A percentile compares a stretch with the other conserved stretches of the same genome.
Conservation (phyloP, 495 filamentous ascomycete genomes). For the Chaetomidium leptoderma region DNA sequence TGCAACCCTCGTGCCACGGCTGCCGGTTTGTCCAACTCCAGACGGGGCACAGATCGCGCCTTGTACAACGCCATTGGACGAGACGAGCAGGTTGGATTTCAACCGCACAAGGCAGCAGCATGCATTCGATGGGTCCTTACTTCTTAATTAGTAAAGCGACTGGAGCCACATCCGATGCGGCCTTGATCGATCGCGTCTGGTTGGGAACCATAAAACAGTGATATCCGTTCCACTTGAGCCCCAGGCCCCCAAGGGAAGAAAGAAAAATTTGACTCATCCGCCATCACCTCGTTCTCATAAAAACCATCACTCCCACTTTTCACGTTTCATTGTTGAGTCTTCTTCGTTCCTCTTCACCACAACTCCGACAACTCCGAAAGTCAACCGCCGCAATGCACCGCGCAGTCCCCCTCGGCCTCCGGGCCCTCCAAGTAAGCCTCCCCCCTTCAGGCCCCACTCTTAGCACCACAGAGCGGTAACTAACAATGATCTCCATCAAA, state of each 20-base stretch:
- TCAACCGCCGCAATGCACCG: constrained; percentile 8
- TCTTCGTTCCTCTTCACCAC: background rate
- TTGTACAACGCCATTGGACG: background rate
- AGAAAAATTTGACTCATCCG: too few species aligned
- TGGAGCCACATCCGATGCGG: too few species aligned
- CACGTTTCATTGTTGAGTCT: too few species aligned
- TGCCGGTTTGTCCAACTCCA: background rate
- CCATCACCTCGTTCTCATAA: too few species aligned
- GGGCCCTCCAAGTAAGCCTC: constrained; percentile 12
- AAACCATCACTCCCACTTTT: too few species aligned
- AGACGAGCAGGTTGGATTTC: background rate
- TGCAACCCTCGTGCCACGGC: background rate
- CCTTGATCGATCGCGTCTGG: too few species aligned
- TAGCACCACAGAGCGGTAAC: background rate
- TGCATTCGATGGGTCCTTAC: background rate
- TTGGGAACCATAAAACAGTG: too few species aligned
- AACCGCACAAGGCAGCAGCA: background rate
- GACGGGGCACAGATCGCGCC: background rate
- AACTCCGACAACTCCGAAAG: background rate
- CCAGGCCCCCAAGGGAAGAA: too few species aligned
- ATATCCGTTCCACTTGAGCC: too few species aligned
- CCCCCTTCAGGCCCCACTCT: background rate
- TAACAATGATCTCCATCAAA: constrained; percentile 17
- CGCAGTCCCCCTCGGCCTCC: constrained; percentile 16
- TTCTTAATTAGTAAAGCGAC: too few species aligned